These are phyloP conservation scores for Trichosporon inkin DNA, from an alignment of 1,284 basidiomycete species.

Conservation along the genomic window DNA sequence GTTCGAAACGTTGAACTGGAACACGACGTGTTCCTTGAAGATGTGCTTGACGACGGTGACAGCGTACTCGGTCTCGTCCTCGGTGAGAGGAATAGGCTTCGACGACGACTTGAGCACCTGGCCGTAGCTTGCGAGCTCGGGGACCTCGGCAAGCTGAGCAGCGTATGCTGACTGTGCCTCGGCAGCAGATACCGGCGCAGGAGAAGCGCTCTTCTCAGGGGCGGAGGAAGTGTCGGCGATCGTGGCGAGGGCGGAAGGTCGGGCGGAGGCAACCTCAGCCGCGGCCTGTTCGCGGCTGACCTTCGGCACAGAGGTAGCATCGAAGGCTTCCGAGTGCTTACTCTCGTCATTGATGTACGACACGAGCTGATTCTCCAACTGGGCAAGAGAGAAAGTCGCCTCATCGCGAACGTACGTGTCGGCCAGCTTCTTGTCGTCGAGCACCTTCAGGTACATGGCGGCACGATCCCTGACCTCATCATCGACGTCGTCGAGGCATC, in stretches of 20 bases:
- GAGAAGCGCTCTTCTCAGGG: slow-evolving; percentile 58
- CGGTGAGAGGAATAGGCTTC: slow-evolving; percentile 80
- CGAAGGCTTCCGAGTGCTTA: slow-evolving; percentile 67
- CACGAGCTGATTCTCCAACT: slow-evolving; percentile 79
- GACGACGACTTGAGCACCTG: slow-evolving; percentile 79
- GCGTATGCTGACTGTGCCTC: slow-evolving; percentile 82
- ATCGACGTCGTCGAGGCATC: slow-evolving; percentile 96
- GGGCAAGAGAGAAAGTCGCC: slow-evolving; percentile 81
- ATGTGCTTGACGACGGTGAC: slow-evolving; percentile 96
- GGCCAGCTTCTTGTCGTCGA: slow-evolving; percentile 74
- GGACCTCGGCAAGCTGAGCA: slow-evolving; percentile 76
- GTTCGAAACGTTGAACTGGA: slow-evolving; percentile 99
- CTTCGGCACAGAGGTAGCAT: slow-evolving; percentile 76
- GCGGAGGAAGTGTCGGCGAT: slow-evolving; percentile 60
- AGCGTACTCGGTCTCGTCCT: slow-evolving; percentile 97
- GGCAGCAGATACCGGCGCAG: slow-evolving; percentile 62
- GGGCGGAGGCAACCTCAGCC: slow-evolving; percentile 64
- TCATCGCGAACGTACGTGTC: slow-evolving; percentile 89
- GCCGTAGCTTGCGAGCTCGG: slow-evolving; percentile 83
- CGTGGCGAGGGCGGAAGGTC: slow-evolving; percentile 75
- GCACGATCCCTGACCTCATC: slow-evolving; percentile 99
- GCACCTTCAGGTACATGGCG: slow-evolving; percentile 82
- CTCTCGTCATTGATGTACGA: slow-evolving; percentile 79
- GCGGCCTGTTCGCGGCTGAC: slow-evolving; percentile 85
- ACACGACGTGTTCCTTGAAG: slow-evolving; percentile 92